Evolutionary conservation across 805 yeast genomes (phyloP), one percentile per base, ranked within the genome.

Genomic region (Wickerhamomyces mucosus): DNA sequence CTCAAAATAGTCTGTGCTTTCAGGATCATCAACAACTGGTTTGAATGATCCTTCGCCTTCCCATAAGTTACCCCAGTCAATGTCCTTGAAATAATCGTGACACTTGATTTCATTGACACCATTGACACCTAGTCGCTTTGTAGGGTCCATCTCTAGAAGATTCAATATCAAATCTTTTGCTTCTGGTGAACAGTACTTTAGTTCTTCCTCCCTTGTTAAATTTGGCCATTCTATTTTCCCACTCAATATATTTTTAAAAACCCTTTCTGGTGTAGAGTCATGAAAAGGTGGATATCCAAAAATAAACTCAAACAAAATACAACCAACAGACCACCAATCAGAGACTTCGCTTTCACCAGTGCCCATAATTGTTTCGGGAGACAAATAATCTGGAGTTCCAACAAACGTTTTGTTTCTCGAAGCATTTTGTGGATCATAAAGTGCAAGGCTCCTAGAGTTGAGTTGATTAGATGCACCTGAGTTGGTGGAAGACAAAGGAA

Each of bases 241-340:
- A 14, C 56, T 64, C 33, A 86, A 59, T 30, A 94, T 89, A 41
- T 86, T 86, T 33, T 75, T 71, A 52, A 92, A 92, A 0, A 92
- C 95, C 37, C 65, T 61, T 26, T 79, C 82, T 0, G 96, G 92
- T 2, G 85, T 67, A 5, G 63, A 62, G 2, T 81, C 94, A 53
- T 83, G 92, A 55, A 92, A 92, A 3, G 99, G 99, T 2, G 99
- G 96, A 51, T 75, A 82, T 0, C 98, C 98, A 53, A 79, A 82
- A 25, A 85, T 50, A 50, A 92, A 79, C 56, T 92, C 99, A 61
- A 89, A 92, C 35, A 89, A 57, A 10, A 92, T 85, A 55, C 97
- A 89, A 0, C 99, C 99, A 21, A 89, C 72, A 3, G 97, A 84
- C 99, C 99, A 92, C 98, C 98, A 88, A 59, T 88, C 96, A n/a